Evolutionary conservation across 2,329 filamentous ascomycete species (phyloP).

Genomic region (Aphanocladium album): DNA sequence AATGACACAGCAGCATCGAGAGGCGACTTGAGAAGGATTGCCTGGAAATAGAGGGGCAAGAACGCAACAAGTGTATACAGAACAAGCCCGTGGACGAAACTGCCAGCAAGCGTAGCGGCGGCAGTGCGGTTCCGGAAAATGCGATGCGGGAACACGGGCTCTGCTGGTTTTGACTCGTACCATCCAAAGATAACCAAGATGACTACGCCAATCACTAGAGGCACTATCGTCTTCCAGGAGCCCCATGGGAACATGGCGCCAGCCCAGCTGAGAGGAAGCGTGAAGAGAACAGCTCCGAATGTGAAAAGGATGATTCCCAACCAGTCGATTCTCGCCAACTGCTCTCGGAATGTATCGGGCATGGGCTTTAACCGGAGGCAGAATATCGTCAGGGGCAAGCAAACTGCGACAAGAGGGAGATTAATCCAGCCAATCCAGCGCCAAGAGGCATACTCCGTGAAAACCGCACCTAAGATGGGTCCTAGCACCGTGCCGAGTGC

Average conservation of each 20-base stretch:
- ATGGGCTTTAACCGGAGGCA: conserved; percentile 19
- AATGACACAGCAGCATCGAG: conserved; percentile 24
- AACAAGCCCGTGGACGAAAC: conserved; percentile 27
- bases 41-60: conserved; percentile 30
- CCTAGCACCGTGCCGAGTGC: conserved; percentile 20
- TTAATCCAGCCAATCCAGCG: conserved; percentile 33
- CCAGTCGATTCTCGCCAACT: conserved; percentile 31
- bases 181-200: conserved; percentile 24
- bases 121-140: conserved; percentile 25
- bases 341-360: not conserved
- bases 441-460: conserved; percentile 22
- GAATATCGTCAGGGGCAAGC: conserved; percentile 18
- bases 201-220: conserved; percentile 25
- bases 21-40: conserved; percentile 24
- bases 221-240: conserved; percentile 28
- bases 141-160: conserved; percentile 28
- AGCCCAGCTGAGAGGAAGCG: conserved; percentile 30
- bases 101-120: conserved; percentile 19
- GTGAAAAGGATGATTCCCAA: conserved; percentile 24
- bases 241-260: conserved; percentile 28
- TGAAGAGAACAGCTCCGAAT: conserved; percentile 20
- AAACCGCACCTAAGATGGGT: conserved; percentile 23
- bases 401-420: conserved; percentile 23
- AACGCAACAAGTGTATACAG: conserved; percentile 27
- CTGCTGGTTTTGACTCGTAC: conserved; percentile 25